phyloP scores from a whole-genome alignment of 345 rosid species.

The Eucalyptus pauciflora region DNA sequence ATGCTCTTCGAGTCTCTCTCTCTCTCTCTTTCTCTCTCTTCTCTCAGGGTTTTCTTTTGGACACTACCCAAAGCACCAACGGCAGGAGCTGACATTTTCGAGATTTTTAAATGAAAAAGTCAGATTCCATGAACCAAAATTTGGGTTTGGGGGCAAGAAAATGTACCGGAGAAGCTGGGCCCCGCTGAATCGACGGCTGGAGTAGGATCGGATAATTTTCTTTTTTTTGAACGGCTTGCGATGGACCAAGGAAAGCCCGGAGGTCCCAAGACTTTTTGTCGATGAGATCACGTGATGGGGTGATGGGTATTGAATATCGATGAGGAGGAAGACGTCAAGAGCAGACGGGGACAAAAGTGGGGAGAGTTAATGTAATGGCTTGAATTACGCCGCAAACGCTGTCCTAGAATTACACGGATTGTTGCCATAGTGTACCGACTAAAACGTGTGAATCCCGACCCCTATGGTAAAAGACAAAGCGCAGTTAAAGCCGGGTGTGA shows the following conservation, averaged over 20 bases:
- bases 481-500: not conserved
- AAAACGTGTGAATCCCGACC: not conserved
- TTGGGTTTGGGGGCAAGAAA: not conserved
- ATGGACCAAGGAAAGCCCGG: not conserved
- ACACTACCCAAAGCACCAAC: not conserved
- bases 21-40: too few species aligned
- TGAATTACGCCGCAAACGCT: not conserved
- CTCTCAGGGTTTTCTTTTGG: not conserved
- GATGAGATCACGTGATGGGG: not conserved
- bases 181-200: not conserved
- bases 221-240: not conserved
- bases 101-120: not conserved
- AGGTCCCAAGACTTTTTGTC: not conserved
- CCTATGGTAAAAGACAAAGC: not conserved
- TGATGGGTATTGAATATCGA: not conserved
- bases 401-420: not conserved
- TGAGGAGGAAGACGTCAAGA: not conserved
- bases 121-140: not conserved
- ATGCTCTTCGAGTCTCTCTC: not conserved
- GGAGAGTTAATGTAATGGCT: not conserved
- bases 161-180: not conserved
- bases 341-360: not conserved
- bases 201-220: not conserved
- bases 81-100: not conserved
- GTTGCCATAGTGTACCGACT: not conserved